Evolutionary conservation across 371 early-diverging fungal genomes (phyloP), one percentile per base, ranked within the genome.

Genomic region (Choanephora cucurbitarum): DNA sequence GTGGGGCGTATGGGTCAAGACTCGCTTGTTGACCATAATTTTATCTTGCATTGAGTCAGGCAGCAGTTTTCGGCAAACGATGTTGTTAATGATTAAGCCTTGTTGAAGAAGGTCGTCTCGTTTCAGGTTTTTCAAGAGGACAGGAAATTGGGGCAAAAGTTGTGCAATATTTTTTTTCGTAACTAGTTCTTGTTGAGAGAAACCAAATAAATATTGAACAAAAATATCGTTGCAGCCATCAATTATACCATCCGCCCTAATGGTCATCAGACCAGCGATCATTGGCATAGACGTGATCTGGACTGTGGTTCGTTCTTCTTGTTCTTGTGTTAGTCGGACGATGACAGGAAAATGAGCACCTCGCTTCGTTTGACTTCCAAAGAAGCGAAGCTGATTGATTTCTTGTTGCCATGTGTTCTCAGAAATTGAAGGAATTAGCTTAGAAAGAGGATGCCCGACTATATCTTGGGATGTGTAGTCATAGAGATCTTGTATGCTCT

Each of bases 261-360:
- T 58, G 17, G 86, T 87, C 60, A 89, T 74, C 23, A 89, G 81
- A 21, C 89, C 88, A 22, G 87, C 84, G 49, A 88, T 83, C 66
- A 84, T 76, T 44, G 87, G 85, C 59, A 88, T 85, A 11, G 84
- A 82, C 37, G 85, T 85, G 43, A 88, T 77, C 14, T 79, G 79
- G 44, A 86, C 49, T 22, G 66, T 70, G 28, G 28, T 28, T 7
- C 7, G 28, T 28, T 67, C 60, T n/a, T 50, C 18, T 8, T 49
- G 21, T 22, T 23, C 11, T 14, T 37, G 9, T 14, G 37, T 11
- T 10, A 81, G 49, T 41, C 80, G 75, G 47, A 79, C 77, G 32
- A 86, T 81, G 49, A 85, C 73, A 14, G 88, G 88, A 51, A 87
- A 82, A 13, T 77, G 73, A 18, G 79, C 80, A 10, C 84, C 84